These are phyloP conservation scores for Eutrema heterophyllum DNA, from an alignment of 345 rosid genomes.

Conservation along the genomic window DNA sequence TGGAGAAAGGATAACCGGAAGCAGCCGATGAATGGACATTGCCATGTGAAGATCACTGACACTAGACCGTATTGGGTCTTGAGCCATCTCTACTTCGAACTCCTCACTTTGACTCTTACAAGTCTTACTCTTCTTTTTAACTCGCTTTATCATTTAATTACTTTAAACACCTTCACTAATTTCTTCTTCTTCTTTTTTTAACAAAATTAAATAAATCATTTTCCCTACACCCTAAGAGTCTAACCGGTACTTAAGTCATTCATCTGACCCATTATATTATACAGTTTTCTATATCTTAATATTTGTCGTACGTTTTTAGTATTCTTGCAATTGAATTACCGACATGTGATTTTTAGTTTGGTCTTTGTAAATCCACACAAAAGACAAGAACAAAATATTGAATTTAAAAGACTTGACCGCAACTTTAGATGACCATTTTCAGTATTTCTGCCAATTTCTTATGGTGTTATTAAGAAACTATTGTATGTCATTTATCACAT, in stretches of 20 bases:
- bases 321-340: conserved; percentile 1
- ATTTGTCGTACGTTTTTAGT: not conserved
- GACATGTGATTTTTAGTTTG: conserved; percentile 9
- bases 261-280: not conserved
- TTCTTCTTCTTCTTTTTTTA: not conserved
- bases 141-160: conserved; percentile 1
- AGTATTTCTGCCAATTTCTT: not conserved
- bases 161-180: conserved; percentile 14
- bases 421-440: conserved; percentile 11
- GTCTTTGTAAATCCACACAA: conserved; percentile 16
- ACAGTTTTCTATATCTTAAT: not conserved
- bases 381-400: not conserved
- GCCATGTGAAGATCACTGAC: conserved; percentile 59
- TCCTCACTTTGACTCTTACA: conserved; percentile 43
- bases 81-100: conserved; percentile 49
- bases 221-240: not conserved
- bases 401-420: not conserved
- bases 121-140: conserved; percentile 27
- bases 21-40: conserved; percentile 30
- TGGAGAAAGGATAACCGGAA: not conserved
- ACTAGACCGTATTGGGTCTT: conserved; percentile 34
- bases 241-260: not conserved
- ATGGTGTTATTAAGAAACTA: not conserved
- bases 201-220: no score
- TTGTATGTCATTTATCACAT: not conserved